These are phyloP conservation scores for Candida sanyaensis DNA, from an alignment of 1,139 yeast genomes.

Conservation along the genomic window DNA sequence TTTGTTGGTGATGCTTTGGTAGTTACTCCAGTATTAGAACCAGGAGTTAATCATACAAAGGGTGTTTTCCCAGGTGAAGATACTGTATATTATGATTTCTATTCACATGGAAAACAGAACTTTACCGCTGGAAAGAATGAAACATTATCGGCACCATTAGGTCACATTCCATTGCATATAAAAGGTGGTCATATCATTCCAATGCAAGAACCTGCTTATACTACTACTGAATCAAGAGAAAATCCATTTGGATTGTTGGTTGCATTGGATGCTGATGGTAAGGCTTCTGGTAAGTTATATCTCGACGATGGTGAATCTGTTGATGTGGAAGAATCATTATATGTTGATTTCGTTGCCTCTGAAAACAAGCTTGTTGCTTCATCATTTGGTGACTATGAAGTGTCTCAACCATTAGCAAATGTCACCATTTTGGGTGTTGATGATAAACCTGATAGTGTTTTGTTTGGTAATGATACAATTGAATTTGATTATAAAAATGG, in stretches of 20 bases:
- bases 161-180: slow-evolving; percentile 23
- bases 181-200: slow-evolving; percentile 24
- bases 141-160: slow-evolving; percentile 24
- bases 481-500: slow-evolving; percentile 16
- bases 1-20: slow-evolving; percentile 26
- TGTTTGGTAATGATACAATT: slow-evolving; percentile 17
- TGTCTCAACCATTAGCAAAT: slow-evolving; percentile 24
- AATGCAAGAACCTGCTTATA: slow-evolving; percentile 31
- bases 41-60: slow-evolving; percentile 22
- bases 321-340: slow-evolving; percentile 19
- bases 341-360: slow-evolving; percentile 20
- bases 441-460: slow-evolving; percentile 21
- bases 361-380: slow-evolving; percentile 17
- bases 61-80: slow-evolving; percentile 27
- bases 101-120: slow-evolving; percentile 23
- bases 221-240: slow-evolving; percentile 27
- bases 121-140: slow-evolving; percentile 22
- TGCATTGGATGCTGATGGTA: slow-evolving; percentile 23
- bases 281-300: slow-evolving; percentile 22
- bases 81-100: slow-evolving; percentile 36
- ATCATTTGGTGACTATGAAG: slow-evolving; percentile 21
- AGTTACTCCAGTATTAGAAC: slow-evolving; percentile 25
- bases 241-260: slow-evolving; percentile 30
- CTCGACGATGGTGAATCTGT: slow-evolving; percentile 31
- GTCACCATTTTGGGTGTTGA: slow-evolving; percentile 27